A percentile compares a stretch with the other conserved stretches of the same genome.
Evolutionary conservation across 225 moss, liverwort and hornwort genomes (phyloP).

Genomic region (Ulota crispa): DNA sequence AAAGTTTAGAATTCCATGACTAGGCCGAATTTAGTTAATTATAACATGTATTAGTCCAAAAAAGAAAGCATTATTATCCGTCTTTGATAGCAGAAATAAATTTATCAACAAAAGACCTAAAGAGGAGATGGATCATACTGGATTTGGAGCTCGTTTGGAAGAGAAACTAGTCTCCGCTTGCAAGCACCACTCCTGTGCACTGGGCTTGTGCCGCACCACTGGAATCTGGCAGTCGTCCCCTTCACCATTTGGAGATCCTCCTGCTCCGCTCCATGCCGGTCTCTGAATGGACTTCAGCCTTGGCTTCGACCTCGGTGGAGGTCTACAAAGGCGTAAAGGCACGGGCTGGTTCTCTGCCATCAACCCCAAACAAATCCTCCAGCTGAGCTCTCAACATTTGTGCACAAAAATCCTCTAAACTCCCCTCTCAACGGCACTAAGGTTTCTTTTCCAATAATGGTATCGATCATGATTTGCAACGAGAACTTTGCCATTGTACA

Average conservation of each 20-base stretch:
- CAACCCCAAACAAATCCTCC: neutral
- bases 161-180: slow-evolving; percentile 28
- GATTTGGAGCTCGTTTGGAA: neutral
- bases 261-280: slow-evolving; percentile 10
- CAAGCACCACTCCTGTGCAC: slow-evolving; percentile 45
- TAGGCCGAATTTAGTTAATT: too few species aligned
- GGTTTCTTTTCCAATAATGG: neutral
- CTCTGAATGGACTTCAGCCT: slow-evolving; percentile 26
- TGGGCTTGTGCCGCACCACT: neutral
- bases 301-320: slow-evolving; percentile 21
- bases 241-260: slow-evolving; percentile 17
- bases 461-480: neutral
- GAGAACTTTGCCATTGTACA: neutral
- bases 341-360: slow-evolving; percentile 31
- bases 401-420: neutral
- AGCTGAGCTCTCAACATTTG: neutral
- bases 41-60: too few species aligned
- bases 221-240: slow-evolving; percentile 16
- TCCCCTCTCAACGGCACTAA: neutral
- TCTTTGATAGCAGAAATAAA: neutral
- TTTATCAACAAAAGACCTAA: neutral
- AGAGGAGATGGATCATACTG: neutral
- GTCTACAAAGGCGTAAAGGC: slow-evolving; percentile 22
- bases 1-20: too few species aligned
- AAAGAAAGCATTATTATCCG: too few species aligned